phyloP scores from a whole-genome alignment of 305 asterid genomes.

The Petunia hybrid region DNA sequence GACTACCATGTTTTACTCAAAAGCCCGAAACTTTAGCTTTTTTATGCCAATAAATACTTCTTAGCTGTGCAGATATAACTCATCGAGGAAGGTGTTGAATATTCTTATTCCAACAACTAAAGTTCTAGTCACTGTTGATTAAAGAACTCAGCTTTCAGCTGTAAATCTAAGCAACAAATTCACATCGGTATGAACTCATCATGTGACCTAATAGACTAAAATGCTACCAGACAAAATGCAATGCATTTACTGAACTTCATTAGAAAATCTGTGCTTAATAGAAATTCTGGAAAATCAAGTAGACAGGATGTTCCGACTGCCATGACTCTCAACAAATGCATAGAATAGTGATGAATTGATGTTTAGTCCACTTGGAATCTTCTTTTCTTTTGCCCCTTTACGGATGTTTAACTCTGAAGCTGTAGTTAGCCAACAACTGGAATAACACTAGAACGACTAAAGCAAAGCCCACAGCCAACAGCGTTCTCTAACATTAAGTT shows the following conservation, averaged over 20 bases:
- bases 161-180: too few species aligned
- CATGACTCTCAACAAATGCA: background rate
- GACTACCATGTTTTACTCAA: too few species aligned
- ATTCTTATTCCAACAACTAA: too few species aligned
- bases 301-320: background rate
- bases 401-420: background rate
- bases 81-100: too few species aligned
- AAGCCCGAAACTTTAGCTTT: too few species aligned
- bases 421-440: background rate
- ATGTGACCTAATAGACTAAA: background rate
- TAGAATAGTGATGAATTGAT: background rate
- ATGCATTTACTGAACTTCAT: background rate
- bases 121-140: too few species aligned
- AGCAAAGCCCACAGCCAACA: too few species aligned
- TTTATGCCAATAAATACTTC: too few species aligned
- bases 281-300: background rate
- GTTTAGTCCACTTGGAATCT: background rate
- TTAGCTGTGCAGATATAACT: too few species aligned
- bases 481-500: too few species aligned
- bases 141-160: too few species aligned
- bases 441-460: background rate
- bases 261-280: background rate
- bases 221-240: background rate
- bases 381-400: background rate
- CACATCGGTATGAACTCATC: too few species aligned